Evolutionary conservation across 2,329 filamentous ascomycete genomes (phyloP).

Genomic region (Trichoderma sp.): DNA sequence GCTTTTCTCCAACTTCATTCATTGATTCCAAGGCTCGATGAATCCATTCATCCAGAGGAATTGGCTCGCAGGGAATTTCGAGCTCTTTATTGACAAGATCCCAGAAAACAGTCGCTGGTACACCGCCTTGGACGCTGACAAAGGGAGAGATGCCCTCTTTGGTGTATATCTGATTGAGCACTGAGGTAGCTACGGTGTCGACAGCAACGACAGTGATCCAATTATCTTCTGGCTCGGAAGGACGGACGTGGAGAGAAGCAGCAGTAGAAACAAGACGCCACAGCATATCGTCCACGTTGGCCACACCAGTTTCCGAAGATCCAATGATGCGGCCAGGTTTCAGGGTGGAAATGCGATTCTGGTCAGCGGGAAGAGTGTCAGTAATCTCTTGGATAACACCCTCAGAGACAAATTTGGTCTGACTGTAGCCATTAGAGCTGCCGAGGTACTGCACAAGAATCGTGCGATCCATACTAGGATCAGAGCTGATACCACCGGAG

Average conservation of each 20-base stretch:
- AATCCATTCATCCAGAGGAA: slow-evolving; percentile 31
- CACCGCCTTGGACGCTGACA: slow-evolving; percentile 29
- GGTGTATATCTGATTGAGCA: slow-evolving; percentile 28
- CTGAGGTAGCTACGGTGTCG: slow-evolving; percentile 28
- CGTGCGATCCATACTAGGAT: slow-evolving; percentile 7
- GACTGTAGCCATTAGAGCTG: slow-evolving; percentile 31
- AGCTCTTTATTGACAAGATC: slow-evolving; percentile 31
- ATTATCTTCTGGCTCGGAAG: slow-evolving; percentile 21
- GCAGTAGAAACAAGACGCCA: slow-evolving; percentile 33
- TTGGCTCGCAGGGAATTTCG: slow-evolving; percentile 25
- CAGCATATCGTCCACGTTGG: slow-evolving; percentile 35
- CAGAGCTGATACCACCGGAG: slow-evolving; percentile 32
- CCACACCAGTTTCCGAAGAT: slow-evolving; percentile 30
- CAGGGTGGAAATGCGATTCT: slow-evolving; percentile 31
- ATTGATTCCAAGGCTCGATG: slow-evolving; percentile 27
- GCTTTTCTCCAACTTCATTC: slow-evolving; percentile 30
- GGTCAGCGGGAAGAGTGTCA: slow-evolving; percentile 4
- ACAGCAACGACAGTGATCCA: slow-evolving; percentile 32
- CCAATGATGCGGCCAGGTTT: slow-evolving; percentile 37
- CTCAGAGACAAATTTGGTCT: slow-evolving; percentile 36
- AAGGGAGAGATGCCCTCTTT: slow-evolving; percentile 13
- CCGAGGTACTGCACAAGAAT: slow-evolving; percentile 16
- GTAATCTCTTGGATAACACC: slow-evolving; percentile 29
- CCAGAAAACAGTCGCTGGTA: slow-evolving; percentile 33
- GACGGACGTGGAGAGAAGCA: slow-evolving; percentile 26